Evolutionary conservation across 495 filamentous ascomycete species (phyloP), one percentile per base, ranked within the genome.

Genomic region (Cladorrhinum samala): DNA sequence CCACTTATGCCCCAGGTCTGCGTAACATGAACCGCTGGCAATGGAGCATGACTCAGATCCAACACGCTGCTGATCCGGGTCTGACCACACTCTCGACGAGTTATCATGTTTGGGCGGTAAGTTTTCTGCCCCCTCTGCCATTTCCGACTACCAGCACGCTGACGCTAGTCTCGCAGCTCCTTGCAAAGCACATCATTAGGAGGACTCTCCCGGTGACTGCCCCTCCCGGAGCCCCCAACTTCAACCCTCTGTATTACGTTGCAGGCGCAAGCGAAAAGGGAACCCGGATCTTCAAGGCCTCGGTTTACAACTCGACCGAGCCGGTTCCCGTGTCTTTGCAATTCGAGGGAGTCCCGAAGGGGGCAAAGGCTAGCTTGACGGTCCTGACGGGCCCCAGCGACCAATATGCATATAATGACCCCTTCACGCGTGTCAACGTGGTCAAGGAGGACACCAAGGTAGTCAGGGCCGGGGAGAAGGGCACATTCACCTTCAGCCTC

Each of bases 301-400:
- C 83, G 25, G 77, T 84, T 0, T 88, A 87, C 68, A 87, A 88
- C 68, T 81, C 83, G 16, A 62, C 55, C 13, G 68, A 55, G 3
- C 59, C 67, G 2, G 67, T 77, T 19, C 66, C 77, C 0, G 70
- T 87, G 14, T 68, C 67, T 3, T 53, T 86, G 14, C 62, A 63
- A 3, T 87, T 87, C 48, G 77, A 78, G 13, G 79, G 79, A 4
- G 56, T 82, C 11, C 52, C 53, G 9, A 55, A 53, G 39, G 77
- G 75, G 4, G 64, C 74, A 0, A 65, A 49, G 11, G 83, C 76
- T 0, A 72, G 73, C 20, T 66, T 88, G 62, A 85, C 80, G 3
- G 72, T 85, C 2, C 63, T 86, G 9, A 80, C 74, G 1, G 82
- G 81, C 1, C 72, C 77, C 0, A 64, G 67, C 53, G 68, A 72